Base-by-base conservation (phyloP, 768 basidiomycete species). In the Daedaleopsis sinensis region DNA sequence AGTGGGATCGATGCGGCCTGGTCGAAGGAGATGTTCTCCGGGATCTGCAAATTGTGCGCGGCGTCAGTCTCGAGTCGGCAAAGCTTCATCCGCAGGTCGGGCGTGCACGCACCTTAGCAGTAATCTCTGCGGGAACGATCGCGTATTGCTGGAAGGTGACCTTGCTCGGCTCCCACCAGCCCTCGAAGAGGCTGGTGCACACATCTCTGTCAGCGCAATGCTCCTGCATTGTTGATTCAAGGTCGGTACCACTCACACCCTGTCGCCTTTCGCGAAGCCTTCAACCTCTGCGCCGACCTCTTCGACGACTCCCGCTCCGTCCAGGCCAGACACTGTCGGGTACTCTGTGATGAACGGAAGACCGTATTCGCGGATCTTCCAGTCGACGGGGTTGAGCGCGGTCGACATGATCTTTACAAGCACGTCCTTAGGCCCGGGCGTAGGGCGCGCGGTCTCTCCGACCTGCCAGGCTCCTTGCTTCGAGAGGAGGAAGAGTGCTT, bases 1-100 rank as follows among this genome's bases (percentile, higher is more conserved):
- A 79, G 68, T 1, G 82, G 80, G 18, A 82, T 63, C 8, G 80
- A 73, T 0, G 80, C 71, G 0, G 78, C 82, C 42, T 80, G 66
- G 15, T 79, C 79, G 59, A 74, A 74, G 0, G 72, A 70, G 19
- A 81, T 37, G 43, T 74, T 75, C 18, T 59, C 44, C 1, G 80
- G 81, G 11, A 80, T 76, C 74, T 76, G 47, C 8, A 16, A 46
- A n/a, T 21, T 12, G n/a, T n/a, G n/a, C n/a, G 39, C 39, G 18
- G 5, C 1, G 6, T 43, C 4, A 53, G 12, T 5, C 12, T 52
- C n/a, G n/a, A n/a, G n/a, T n/a, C n/a, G n/a, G n/a, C n/a, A n/a
- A n/a, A n/a, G 43, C 15, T 21, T 18, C 2, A 21, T 24, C 12
- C 12, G 13, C 1, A 38, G 36, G 1, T 24, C 13, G 10, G 11